Conservation (phyloP, 306 rosid species). For the Pyrus bretschneideri region DNA sequence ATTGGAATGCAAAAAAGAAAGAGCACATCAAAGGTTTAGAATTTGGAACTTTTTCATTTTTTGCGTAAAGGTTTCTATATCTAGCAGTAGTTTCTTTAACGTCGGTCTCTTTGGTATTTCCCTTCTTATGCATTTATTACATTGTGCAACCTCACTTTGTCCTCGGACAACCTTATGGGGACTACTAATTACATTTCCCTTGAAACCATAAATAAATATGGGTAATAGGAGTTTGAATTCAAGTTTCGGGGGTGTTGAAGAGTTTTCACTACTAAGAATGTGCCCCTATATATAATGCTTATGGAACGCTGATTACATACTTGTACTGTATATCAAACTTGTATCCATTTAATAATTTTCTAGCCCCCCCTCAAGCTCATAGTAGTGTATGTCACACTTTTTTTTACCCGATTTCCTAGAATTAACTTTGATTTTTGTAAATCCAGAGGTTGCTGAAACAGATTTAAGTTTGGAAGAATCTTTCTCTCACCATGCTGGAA, state of each 20-base stretch:
- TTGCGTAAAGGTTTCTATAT: neutral
- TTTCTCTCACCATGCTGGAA: constrained; percentile 69
- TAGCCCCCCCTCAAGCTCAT: neutral
- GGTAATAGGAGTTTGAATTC: neutral
- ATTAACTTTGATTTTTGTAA: constrained; percentile 1
- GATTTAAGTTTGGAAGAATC: constrained; percentile 65
- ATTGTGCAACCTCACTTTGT: neutral
- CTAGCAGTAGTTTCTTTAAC: neutral
- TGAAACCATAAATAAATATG: neutral
- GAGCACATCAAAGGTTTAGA: neutral
- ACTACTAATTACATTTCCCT: neutral
- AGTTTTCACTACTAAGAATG: neutral
- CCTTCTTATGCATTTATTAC: neutral
- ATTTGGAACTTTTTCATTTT: neutral
- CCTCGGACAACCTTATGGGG: neutral
- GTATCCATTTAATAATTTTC: neutral
- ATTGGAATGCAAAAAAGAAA: neutral
- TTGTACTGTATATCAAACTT: neutral
- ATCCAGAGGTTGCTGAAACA: constrained; percentile 57
- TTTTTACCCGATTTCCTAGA: neutral
- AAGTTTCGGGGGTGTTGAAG: neutral
- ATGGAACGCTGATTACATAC: neutral
- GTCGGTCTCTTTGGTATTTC: neutral
- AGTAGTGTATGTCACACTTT: neutral
- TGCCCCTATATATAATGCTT: neutral